Conservation (phyloP, 139 green algal genomes). For the Picochlorum sp. region DNA sequence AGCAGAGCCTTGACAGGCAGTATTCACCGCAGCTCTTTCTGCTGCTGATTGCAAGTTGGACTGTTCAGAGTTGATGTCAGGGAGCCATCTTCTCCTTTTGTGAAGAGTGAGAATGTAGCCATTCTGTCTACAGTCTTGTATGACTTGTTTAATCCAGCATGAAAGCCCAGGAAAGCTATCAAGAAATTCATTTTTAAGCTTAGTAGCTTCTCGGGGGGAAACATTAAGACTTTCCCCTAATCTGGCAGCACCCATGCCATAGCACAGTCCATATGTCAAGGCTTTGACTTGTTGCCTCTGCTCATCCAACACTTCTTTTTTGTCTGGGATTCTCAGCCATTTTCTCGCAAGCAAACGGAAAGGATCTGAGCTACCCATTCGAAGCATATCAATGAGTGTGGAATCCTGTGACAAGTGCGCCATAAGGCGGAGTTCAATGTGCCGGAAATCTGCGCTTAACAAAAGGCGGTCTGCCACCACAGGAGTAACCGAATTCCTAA, state of each 20-base stretch:
- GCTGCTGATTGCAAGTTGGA: constrained; percentile 7
- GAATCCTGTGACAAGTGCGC: constrained; percentile 70
- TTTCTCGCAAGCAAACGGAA: constrained; percentile 59
- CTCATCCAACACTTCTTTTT: constrained; percentile 30
- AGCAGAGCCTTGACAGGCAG: constrained; percentile 50
- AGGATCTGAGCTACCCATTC: constrained; percentile 40
- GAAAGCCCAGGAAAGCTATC: constrained; percentile 20
- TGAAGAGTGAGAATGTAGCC: constrained; percentile 42
- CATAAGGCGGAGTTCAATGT: constrained; percentile 84
- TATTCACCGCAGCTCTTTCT: constrained; percentile 64
- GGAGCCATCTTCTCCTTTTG: constrained; percentile 41
- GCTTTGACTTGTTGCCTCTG: constrained; percentile 52
- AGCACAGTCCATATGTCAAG: constrained; percentile 66
- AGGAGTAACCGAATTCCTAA: not conserved
- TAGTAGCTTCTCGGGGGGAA: constrained; percentile 13
- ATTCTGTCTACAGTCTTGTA: constrained; percentile 23
- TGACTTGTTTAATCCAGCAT: constrained; percentile 18
- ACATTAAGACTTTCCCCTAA: constrained; percentile 38
- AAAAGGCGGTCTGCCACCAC: not conserved
- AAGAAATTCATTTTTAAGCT: constrained; percentile 20
- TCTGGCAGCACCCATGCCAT: constrained; percentile 48
- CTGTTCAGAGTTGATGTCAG: constrained; percentile 25
- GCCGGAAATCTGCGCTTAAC: constrained; percentile 66
- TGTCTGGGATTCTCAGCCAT: constrained; percentile 32
- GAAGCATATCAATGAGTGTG: constrained; percentile 40